Evolutionary conservation across 1,284 basidiomycete genomes (phyloP).

Genomic region (Ceratobasidium papillatum): DNA sequence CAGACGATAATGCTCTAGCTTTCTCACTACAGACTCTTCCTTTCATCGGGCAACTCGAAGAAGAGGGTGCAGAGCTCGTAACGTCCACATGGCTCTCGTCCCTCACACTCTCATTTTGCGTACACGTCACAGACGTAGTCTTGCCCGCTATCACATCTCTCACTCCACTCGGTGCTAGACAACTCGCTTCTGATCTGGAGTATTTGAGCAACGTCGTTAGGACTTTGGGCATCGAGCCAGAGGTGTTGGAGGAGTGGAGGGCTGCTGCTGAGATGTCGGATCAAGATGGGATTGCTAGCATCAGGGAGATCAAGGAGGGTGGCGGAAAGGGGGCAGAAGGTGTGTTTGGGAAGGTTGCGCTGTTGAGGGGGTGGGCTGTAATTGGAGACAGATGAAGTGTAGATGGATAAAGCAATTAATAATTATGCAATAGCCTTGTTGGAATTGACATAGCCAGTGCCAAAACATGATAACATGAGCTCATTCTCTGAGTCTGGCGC

Average conservation of each 20-base stretch:
- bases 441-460: constrained; percentile 77
- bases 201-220: constrained; percentile 92
- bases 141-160: constrained; percentile 65
- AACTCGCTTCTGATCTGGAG: constrained; percentile 86
- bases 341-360: constrained; percentile 49
- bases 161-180: constrained; percentile 76
- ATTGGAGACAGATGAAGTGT: constrained; percentile 8
- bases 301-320: constrained; percentile 44
- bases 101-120: constrained; percentile 80
- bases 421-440: constrained; percentile 74
- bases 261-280: constrained; percentile 68
- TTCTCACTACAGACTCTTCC: constrained; percentile 89
- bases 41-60: constrained; percentile 59
- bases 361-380: constrained; percentile 45
- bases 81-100: constrained; percentile 90
- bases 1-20: constrained; percentile 87
- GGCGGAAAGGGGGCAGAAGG: constrained; percentile 49
- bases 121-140: constrained; percentile 71
- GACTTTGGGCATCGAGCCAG: constrained; percentile 86
- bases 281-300: constrained; percentile 52
- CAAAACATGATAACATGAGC: constrained; percentile 79
- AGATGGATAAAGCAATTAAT: constrained; percentile 1
- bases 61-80: constrained; percentile 56
- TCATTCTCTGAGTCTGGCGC: constrained; percentile 57
- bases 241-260: constrained; percentile 78